Evolutionary conservation across 768 basidiomycete species (phyloP).

Genomic region (Baorangia bicolor): DNA sequence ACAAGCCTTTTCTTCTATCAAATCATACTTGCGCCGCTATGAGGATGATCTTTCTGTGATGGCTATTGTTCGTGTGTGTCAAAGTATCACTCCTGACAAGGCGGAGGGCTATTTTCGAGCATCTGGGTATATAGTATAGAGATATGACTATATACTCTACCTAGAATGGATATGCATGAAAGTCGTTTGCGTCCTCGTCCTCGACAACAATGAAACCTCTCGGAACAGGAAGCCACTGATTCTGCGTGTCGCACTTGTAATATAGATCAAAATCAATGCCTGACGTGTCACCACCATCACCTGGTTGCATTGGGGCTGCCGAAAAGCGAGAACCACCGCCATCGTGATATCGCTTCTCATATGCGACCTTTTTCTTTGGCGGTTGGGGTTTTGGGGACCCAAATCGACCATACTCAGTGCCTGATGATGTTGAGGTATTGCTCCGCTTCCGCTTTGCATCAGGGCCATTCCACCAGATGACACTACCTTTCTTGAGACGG

Average conservation of each 20-base stretch:
- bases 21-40: neutral
- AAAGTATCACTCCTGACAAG: constrained; percentile 3
- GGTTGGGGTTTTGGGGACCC: too few relatives aligned
- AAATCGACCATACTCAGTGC: too few relatives aligned
- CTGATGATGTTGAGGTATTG: too few relatives aligned
- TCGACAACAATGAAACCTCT: neutral
- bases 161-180: too few relatives aligned
- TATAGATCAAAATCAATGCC: too few relatives aligned
- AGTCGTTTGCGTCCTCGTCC: too few relatives aligned
- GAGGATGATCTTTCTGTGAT: neutral
- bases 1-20: constrained; percentile 5
- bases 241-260: neutral
- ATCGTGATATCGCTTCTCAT: too few relatives aligned
- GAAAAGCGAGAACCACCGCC: too few relatives aligned
- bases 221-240: constrained; percentile 5
- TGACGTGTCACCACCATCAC: too few relatives aligned
- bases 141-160: too few relatives aligned
- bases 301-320: too few relatives aligned
- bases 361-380: too few relatives aligned
- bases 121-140: constrained; percentile 6
- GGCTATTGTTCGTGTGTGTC: neutral
- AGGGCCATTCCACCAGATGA: neutral
- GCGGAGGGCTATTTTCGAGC: neutral
- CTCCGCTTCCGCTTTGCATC: neutral
- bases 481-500: neutral